Evolutionary conservation across 345 rosid species (phyloP).

Genomic region (Capsella bursapastoris): DNA sequence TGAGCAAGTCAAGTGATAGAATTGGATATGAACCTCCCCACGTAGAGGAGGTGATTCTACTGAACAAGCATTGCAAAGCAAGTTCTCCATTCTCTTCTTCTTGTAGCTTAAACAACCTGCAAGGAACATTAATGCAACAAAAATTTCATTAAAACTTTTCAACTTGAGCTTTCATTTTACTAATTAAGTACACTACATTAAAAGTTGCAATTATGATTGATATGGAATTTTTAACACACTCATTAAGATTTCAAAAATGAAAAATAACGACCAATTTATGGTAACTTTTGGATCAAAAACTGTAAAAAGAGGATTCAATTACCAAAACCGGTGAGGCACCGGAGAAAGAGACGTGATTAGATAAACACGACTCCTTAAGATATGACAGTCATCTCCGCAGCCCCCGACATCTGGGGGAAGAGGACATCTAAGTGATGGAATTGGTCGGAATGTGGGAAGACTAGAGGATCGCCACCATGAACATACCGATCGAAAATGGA

Average conservation of each 20-base stretch:
- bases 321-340: neutral
- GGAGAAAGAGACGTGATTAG: neutral
- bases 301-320: neutral
- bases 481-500: neutral
- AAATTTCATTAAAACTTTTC: too few species aligned
- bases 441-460: neutral
- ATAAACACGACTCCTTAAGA: neutral
- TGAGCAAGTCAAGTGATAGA: neutral
- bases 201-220: too few species aligned
- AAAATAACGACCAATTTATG: neutral
- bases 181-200: too few species aligned
- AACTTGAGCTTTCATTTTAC: too few species aligned
- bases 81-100: neutral
- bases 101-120: neutral
- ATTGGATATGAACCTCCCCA: neutral
- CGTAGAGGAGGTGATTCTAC: neutral
- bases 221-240: too few species aligned
- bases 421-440: constrained; percentile 6
- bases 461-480: neutral
- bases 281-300: neutral
- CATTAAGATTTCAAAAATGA: neutral
- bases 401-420: neutral
- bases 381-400: neutral
- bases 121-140: neutral
- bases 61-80: neutral